phyloP scores from a whole-genome alignment of 2,329 filamentous ascomycete genomes.

The Sporothrix brasiliensis region DNA sequence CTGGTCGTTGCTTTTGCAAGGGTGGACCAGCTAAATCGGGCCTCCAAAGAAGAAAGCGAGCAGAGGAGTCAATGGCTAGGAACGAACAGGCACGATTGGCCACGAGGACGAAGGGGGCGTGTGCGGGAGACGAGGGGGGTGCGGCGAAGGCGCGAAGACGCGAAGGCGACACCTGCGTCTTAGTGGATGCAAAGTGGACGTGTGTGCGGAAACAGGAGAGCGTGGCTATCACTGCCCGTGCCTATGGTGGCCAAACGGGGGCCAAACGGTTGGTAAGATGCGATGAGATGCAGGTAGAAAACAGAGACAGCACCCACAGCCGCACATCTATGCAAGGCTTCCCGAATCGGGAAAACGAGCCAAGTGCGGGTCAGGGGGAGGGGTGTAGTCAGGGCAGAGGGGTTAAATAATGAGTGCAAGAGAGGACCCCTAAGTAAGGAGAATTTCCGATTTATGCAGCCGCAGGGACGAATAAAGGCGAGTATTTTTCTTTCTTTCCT shows the following conservation, averaged over 20 bases:
- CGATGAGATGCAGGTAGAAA: not conserved
- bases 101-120: conserved; percentile 5
- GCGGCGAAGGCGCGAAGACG: not conserved
- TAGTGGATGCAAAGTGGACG: not conserved
- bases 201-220: not conserved
- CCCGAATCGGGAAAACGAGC: conserved; percentile 27
- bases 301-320: conserved; percentile 10
- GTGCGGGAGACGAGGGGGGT: conserved; percentile 6
- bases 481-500: too few relatives aligned
- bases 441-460: conserved; percentile 10
- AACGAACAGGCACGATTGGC: conserved; percentile 2
- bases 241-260: not conserved
- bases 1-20: conserved; percentile 19
- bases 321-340: conserved; percentile 1
- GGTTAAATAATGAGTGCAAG: conserved; percentile 1
- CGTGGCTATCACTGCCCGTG: conserved; percentile 2
- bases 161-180: not conserved
- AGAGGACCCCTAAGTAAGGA: not conserved
- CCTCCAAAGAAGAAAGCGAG: conserved; percentile 18
- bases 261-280: conserved; percentile 18
- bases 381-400: conserved; percentile 17
- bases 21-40: not conserved
- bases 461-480: not conserved
- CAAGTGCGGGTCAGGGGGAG: conserved; percentile 19
- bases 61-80: not conserved